Conservation (phyloP, 78 protist species). For the Dictyostelium intermedium region DNA sequence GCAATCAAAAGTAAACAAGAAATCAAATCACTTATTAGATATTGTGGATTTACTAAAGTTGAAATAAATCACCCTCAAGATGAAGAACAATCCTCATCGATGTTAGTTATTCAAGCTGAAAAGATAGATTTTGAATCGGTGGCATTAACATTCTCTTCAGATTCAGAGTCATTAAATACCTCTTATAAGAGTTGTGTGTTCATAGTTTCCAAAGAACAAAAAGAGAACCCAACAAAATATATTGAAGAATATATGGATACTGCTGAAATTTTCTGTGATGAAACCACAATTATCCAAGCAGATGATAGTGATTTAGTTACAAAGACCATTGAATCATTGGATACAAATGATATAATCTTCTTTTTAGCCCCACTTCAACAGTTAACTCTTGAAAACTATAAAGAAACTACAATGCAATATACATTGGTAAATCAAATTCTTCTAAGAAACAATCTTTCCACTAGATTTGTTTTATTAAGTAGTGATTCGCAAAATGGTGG, state of each 20-base stretch:
- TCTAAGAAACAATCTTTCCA: background rate
- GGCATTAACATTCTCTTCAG: background rate
- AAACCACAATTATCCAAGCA: background rate
- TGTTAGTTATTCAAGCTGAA: background rate
- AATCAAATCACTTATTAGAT: background rate
- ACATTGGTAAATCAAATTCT: background rate
- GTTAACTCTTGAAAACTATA: background rate
- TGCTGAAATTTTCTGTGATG: background rate
- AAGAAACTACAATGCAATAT: conserved; percentile 2
- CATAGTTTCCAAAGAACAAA: background rate
- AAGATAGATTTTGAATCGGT: background rate
- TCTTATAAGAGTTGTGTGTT: background rate
- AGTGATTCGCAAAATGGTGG: conserved; percentile 18
- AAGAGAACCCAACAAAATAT: background rate
- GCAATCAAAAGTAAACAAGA: background rate
- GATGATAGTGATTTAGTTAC: background rate
- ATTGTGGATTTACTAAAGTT: background rate
- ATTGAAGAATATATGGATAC: background rate
- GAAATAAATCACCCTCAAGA: background rate
- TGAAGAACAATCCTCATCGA: background rate
- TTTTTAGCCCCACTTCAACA: background rate
- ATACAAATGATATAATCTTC: background rate
- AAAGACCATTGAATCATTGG: background rate
- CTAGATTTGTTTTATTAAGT: background rate
- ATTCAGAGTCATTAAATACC: background rate